These are phyloP conservation scores for Angomonas deanei DNA, from an alignment of 208 protist species.

Conservation along the genomic window DNA sequence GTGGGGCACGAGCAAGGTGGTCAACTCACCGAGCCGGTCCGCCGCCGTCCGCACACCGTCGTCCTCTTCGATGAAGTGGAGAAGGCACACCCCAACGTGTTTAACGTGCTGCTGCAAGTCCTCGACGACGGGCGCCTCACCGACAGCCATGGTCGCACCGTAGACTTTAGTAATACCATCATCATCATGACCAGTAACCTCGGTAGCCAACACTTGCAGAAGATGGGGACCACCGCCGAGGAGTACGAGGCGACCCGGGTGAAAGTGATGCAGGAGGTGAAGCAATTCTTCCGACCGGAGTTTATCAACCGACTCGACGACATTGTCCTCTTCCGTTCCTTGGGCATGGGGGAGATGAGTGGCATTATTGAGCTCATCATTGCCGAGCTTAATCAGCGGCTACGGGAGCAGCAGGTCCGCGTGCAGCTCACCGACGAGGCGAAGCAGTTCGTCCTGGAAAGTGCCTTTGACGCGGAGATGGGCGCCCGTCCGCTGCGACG, in stretches of 20 bases:
- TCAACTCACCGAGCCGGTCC: constrained; percentile 97
- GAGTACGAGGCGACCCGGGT: constrained; percentile 41
- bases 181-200: constrained; percentile 98
- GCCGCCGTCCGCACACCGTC: constrained; percentile 96
- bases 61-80: constrained; percentile 99
- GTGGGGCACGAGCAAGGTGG: constrained; percentile 98
- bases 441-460: constrained; percentile 59
- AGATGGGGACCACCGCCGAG: constrained; percentile 57
- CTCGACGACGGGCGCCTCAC: constrained; percentile 98
- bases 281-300: constrained; percentile 93
- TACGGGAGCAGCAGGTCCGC: constrained; percentile 53
- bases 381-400: constrained; percentile 55
- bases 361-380: constrained; percentile 89
- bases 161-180: constrained; percentile 98
- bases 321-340: constrained; percentile 95
- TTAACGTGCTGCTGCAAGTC: constrained; percentile 97
- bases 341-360: constrained; percentile 73
- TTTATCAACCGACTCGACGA: constrained; percentile 99
- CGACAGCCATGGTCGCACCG: constrained; percentile 94
- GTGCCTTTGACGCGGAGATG: constrained; percentile 81
- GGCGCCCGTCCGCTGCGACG: constrained; percentile 86
- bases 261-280: constrained; percentile 88
- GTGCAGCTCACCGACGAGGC: constrained; percentile 54
- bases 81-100: constrained; percentile 97
- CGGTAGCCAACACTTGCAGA: constrained; percentile 68